Conservation (phyloP, 108 stramenopile genomes). For the Cyclotella cryptica region DNA sequence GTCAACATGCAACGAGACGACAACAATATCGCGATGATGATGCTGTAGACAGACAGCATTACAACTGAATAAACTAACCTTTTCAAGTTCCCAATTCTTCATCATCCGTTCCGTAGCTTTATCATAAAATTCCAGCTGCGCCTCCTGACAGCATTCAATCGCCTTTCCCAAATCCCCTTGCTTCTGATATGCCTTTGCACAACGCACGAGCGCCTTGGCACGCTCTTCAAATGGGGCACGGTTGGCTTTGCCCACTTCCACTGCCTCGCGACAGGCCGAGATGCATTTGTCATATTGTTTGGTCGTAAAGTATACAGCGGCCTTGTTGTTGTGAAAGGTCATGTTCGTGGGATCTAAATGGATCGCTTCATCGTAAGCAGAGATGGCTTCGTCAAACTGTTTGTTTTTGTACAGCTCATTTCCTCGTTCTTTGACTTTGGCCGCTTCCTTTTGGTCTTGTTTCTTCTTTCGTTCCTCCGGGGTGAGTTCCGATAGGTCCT, state of each 20-base stretch:
- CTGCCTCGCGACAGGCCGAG: slow-evolving; percentile 84
- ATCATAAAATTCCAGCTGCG: slow-evolving; percentile 86
- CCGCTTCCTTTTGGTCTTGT: slow-evolving; percentile 80
- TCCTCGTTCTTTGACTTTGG: slow-evolving; percentile 88
- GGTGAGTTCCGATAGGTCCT: slow-evolving; percentile 74
- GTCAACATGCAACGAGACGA: background rate
- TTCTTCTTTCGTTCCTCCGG: slow-evolving; percentile 87
- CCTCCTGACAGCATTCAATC: slow-evolving; percentile 88
- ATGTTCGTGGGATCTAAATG: slow-evolving; percentile 96
- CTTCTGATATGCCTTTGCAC: slow-evolving; percentile 94
- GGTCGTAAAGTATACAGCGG: slow-evolving; percentile 94
- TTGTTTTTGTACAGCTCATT: slow-evolving; percentile 94
- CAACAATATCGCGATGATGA: background rate
- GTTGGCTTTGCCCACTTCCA: slow-evolving; percentile 91
- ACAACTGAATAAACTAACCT: too few relatives aligned
- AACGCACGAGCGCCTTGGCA: slow-evolving; percentile 93
- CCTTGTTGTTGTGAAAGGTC: slow-evolving; percentile 95
- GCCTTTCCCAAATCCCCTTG: slow-evolving; percentile 90
- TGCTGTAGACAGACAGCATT: too few relatives aligned
- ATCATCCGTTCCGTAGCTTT: slow-evolving; percentile 93
- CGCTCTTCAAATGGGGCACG: slow-evolving; percentile 93
- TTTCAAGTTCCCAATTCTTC: slow-evolving; percentile 95
- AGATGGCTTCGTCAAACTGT: slow-evolving; percentile 95
- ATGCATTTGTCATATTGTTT: slow-evolving; percentile 94
- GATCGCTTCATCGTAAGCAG: slow-evolving; percentile 97